phyloP scores from a whole-genome alignment of 306 rosid genomes.

The Adenanthera pavonina region DNA sequence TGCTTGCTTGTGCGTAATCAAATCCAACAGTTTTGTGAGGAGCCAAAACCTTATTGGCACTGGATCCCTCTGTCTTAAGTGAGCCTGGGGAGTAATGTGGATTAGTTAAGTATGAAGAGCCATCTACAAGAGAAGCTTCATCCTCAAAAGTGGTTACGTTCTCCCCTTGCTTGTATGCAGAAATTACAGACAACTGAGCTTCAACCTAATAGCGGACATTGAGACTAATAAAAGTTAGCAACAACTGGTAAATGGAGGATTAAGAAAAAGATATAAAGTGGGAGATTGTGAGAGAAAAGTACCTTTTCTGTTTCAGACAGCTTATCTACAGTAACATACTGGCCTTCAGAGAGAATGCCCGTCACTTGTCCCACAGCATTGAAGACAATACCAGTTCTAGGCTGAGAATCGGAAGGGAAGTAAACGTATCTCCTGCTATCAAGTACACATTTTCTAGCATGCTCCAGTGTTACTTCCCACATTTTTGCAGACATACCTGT shows the following conservation, averaged over 20 bases:
- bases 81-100: slow-evolving; percentile 57
- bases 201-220: slow-evolving; percentile 63
- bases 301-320: slow-evolving; percentile 87
- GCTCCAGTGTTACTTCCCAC: slow-evolving; percentile 97
- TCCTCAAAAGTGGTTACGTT: slow-evolving; percentile 62
- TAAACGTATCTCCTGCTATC: slow-evolving; percentile 58
- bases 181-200: slow-evolving; percentile 62
- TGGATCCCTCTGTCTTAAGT: slow-evolving; percentile 63
- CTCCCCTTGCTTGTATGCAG: slow-evolving; percentile 69
- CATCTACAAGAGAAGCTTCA: slow-evolving; percentile 61
- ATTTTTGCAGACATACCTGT: slow-evolving; percentile 98
- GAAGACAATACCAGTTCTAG: slow-evolving; percentile 78
- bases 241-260: slow-evolving; percentile 26
- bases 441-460: slow-evolving; percentile 83
- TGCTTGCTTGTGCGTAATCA: slow-evolving; percentile 62
- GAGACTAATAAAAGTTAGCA: slow-evolving; percentile 33
- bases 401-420: slow-evolving; percentile 57
- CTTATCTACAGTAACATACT: slow-evolving; percentile 67
- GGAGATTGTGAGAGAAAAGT: slow-evolving; percentile 46
- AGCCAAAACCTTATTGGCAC: slow-evolving; percentile 67
- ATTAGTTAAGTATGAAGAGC: slow-evolving; percentile 54
- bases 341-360: slow-evolving; percentile 72
- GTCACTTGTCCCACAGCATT: slow-evolving; percentile 83
- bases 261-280: slow-evolving; percentile 16
- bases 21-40: slow-evolving; percentile 63